Evolutionary conservation across 352 stramenopile genomes (phyloP).

Genomic region (Phytophthora cactorum): DNA sequence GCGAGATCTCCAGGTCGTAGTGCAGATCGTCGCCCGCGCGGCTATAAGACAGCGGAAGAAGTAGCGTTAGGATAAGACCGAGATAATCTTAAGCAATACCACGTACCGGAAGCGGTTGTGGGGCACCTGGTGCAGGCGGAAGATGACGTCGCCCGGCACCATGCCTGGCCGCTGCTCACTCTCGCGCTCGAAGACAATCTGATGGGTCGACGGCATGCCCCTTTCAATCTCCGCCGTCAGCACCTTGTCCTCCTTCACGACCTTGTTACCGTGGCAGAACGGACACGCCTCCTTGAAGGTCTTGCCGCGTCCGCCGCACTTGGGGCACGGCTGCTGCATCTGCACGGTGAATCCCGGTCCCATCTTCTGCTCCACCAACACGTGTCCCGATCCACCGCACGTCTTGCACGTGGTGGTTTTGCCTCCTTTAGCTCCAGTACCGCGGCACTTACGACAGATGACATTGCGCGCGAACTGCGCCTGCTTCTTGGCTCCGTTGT

Average conservation of each 20-base stretch:
- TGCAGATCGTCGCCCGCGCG: constrained; percentile 95
- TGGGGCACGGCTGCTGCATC: constrained; percentile 91
- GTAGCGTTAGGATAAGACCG: constrained; percentile 1
- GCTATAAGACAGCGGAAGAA: constrained; percentile 40
- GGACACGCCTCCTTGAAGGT: constrained; percentile 97
- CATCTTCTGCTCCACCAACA: constrained; percentile 86
- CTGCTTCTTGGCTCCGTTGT: constrained; percentile 83
- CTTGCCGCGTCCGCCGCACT: constrained; percentile 90
- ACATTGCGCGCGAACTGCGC: constrained; percentile 75
- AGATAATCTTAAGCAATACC: neutral
- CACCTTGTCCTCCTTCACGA: constrained; percentile 83
- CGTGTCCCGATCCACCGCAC: constrained; percentile 73
- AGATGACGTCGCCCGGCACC: constrained; percentile 95
- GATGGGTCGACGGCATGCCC: constrained; percentile 83
- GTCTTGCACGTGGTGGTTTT: constrained; percentile 82
- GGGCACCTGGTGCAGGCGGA: constrained; percentile 92
- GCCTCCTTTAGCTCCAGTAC: constrained; percentile 82
- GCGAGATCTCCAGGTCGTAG: constrained; percentile 94
- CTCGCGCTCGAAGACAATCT: constrained; percentile 89
- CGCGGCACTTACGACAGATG: constrained; percentile 87
- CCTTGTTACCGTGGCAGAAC: constrained; percentile 83
- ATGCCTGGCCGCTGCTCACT: constrained; percentile 87
- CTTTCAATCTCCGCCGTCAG: constrained; percentile 81
- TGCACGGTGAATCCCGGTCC: constrained; percentile 84
- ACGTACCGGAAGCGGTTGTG: constrained; percentile 88